Evolutionary conservation across 106 monocot genomes (phyloP).

Genomic region (Dioscorea zingiberensis): DNA sequence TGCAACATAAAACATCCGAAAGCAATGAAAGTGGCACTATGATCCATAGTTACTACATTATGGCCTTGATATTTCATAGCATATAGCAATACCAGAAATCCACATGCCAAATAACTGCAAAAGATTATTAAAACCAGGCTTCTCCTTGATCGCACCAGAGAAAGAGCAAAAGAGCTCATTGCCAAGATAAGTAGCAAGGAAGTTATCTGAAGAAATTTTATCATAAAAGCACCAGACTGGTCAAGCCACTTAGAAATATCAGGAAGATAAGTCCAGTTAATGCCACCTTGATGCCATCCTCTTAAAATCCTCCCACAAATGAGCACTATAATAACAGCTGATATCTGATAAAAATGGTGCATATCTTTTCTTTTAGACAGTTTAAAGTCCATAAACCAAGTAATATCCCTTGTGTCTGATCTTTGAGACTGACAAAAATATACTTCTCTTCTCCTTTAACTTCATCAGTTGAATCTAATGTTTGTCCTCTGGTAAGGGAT

Average conservation of each 20-base stretch:
- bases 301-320: constrained; percentile 72
- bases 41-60: constrained; percentile 7
- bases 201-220: constrained; percentile 43
- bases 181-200: constrained; percentile 44
- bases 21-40: constrained; percentile 31
- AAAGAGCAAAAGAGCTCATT: constrained; percentile 28
- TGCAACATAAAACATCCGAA: constrained; percentile 41
- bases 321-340: constrained; percentile 48
- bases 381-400: neutral
- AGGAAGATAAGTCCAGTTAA: constrained; percentile 85
- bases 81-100: constrained; percentile 48
- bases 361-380: neutral
- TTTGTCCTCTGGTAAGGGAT: constrained; percentile 14
- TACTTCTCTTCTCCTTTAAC: constrained; percentile 9
- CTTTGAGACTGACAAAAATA: constrained; percentile 1
- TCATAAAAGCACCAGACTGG: constrained; percentile 29
- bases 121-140: constrained; percentile 19
- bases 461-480: constrained; percentile 1
- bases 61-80: constrained; percentile 21
- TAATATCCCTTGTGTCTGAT: constrained; percentile 3
- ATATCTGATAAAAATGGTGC: constrained; percentile 13
- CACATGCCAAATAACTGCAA: constrained; percentile 31
- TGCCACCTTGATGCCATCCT: constrained; percentile 97
- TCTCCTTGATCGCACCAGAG: constrained; percentile 21
- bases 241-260: constrained; percentile 86